phyloP scores from a whole-genome alignment of 169 alveolate species.

The Cryptosporidium viatorum region DNA sequence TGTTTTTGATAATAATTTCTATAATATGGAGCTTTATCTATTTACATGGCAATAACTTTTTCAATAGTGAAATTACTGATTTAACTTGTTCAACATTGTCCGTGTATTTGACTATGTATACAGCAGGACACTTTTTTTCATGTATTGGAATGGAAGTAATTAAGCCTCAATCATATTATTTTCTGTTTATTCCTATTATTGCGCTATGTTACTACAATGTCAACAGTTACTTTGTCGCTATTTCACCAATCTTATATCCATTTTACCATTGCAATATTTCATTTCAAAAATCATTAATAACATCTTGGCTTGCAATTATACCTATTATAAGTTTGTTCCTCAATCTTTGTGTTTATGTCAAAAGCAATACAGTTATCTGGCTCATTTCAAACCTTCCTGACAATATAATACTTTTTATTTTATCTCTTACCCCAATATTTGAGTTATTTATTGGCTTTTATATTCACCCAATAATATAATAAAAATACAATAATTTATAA shows the following conservation, averaged over 20 bases:
- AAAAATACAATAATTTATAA: no score
- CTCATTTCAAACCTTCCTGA: not conserved
- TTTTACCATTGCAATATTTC: not conserved
- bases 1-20: not conserved
- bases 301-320: conserved; percentile 8
- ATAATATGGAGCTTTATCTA: conserved; percentile 4
- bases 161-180: not conserved
- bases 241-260: not conserved
- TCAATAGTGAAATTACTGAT: not conserved
- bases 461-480: not conserved
- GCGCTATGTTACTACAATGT: not conserved
- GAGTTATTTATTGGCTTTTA: conserved; percentile 7
- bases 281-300: not conserved
- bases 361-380: not conserved
- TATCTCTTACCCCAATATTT: not conserved
- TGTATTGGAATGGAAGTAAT: conserved; percentile 9
- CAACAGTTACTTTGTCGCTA: not conserved
- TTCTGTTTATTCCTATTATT: conserved; percentile 7
- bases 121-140: conserved; percentile 1
- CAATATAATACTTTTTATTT: not conserved
- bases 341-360: not conserved
- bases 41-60: not conserved
- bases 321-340: conserved; percentile 9
- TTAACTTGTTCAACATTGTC: conserved; percentile 3
- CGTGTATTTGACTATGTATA: not conserved